Evolutionary conservation across 225 moss, liverwort and hornwort genomes (phyloP).

Genomic region (Anthoceros angustus): DNA sequence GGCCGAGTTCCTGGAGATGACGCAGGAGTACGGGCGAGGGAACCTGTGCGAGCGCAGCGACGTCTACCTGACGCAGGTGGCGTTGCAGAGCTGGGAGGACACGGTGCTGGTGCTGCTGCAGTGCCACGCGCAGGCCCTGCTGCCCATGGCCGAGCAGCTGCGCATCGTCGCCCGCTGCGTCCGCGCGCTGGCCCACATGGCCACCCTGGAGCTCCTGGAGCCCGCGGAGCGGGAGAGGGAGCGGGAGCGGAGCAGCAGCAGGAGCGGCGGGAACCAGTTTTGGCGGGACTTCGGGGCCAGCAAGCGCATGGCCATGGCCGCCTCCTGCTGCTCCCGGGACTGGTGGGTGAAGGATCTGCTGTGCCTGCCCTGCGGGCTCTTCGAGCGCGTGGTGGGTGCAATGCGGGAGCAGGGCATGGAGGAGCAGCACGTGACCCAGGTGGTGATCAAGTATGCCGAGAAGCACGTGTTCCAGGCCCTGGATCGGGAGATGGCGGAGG

Average conservation of each 20-base stretch:
- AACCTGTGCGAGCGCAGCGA: conserved; percentile 68
- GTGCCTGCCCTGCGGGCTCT: conserved; percentile 44
- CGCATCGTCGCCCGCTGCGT: conserved; percentile 46
- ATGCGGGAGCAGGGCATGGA: conserved; percentile 63
- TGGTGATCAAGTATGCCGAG: conserved; percentile 64
- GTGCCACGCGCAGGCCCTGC: conserved; percentile 24
- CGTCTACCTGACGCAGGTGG: conserved; percentile 54
- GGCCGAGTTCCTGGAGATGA: conserved; percentile 57
- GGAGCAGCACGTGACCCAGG: conserved; percentile 68
- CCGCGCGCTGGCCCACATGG: conserved; percentile 63
- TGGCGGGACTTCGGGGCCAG: conserved; percentile 39
- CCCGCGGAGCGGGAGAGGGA: conserved; percentile 30
- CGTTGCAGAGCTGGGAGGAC: conserved; percentile 78
- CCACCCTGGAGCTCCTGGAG: conserved; percentile 49
- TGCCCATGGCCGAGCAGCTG: conserved; percentile 44
- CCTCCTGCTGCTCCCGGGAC: conserved; percentile 12
- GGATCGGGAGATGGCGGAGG: conserved; percentile 12
- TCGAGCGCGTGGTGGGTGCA: conserved; percentile 41
- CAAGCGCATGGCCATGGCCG: conserved; percentile 7
- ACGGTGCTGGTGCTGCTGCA: conserved; percentile 52
- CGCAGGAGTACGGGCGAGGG: conserved; percentile 45
- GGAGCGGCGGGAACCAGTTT: conserved; percentile 27
- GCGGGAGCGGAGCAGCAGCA: conserved; percentile 22
- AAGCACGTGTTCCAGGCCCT: conserved; percentile 44
- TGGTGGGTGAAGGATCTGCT: conserved; percentile 87